A percentile compares a stretch with the other conserved stretches of the same genome.
Conservation (phyloP, 225 moss, liverwort and hornwort genomes). For the Rhytidiadelphus loreus region DNA sequence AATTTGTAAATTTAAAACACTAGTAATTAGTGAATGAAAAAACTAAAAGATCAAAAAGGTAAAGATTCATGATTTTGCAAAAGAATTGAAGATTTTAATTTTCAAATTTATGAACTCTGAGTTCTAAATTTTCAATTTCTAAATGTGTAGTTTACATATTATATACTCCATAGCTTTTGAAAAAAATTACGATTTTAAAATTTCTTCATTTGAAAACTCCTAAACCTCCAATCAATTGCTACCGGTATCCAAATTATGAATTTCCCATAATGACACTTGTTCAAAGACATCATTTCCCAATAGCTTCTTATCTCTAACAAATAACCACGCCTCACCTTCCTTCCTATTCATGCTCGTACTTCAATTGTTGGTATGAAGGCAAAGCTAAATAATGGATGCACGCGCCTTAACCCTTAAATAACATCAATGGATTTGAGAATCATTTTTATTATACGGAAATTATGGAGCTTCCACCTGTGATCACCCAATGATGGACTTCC, state of each 20-base stretch:
- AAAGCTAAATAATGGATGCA: background rate
- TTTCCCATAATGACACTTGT: background rate
- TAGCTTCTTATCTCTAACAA: accelerated
- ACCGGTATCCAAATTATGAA: accelerated
- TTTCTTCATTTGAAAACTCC: background rate
- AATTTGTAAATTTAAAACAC: background rate
- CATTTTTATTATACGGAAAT: accelerated
- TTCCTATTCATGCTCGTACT: background rate
- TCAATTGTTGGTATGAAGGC: accelerated
- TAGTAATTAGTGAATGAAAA: background rate
- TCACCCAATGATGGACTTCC: background rate
- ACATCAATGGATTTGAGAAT: background rate
- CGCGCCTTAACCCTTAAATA: background rate
- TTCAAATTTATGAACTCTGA: background rate
- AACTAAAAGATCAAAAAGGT: accelerated
- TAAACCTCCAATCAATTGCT: accelerated
- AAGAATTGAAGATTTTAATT: background rate
- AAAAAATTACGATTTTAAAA: background rate
- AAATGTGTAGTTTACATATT: background rate
- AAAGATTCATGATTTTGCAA: background rate
- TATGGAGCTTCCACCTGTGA: background rate
- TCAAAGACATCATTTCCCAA: background rate
- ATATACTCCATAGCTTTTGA: background rate
- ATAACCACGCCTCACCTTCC: accelerated
- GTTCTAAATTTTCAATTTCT: background rate